A percentile compares a stretch with the other conserved stretches of the same genome.
phyloP scores from a whole-genome alignment of 768 basidiomycete species.

The Termitomyces heimii region DNA sequence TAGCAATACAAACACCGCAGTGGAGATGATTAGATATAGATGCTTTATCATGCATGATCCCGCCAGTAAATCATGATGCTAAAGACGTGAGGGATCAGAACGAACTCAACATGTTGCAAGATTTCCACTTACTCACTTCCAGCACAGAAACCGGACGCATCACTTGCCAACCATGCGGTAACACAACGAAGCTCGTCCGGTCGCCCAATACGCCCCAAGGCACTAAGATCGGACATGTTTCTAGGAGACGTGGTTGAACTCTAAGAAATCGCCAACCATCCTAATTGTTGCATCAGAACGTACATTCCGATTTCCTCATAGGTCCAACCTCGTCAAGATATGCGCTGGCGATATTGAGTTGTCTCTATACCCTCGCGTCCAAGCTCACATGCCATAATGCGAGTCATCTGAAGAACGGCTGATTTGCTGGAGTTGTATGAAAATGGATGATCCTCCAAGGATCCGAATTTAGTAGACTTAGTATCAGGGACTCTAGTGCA shows the following conservation, averaged over 20 bases:
- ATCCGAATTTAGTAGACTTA: background rate
- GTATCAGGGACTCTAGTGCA: background rate
- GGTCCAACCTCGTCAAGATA: slow-evolving; percentile 58
- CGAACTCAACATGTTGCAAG: background rate
- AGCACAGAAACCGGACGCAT: slow-evolving; percentile 30
- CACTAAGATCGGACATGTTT: slow-evolving; percentile 63
- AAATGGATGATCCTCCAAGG: slow-evolving; percentile 48
- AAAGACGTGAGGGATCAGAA: background rate
- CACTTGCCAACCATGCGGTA: slow-evolving; percentile 56
- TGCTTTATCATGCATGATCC: background rate
- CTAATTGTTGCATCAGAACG: slow-evolving; percentile 23
- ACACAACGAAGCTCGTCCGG: slow-evolving; percentile 17
- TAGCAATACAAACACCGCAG: too few relatives aligned
- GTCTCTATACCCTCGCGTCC: slow-evolving; percentile 56
- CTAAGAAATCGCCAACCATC: slow-evolving; percentile 73
- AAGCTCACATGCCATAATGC: slow-evolving; percentile 80
- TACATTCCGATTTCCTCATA: background rate
- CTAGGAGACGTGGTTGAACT: slow-evolving; percentile 50
- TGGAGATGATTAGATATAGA: background rate
- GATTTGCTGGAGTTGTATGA: slow-evolving; percentile 76
- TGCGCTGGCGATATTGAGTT: slow-evolving; percentile 74
- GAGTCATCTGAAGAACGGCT: slow-evolving; percentile 72
- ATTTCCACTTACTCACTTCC: background rate
- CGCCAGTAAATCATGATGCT: background rate
- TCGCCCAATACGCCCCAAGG: slow-evolving; percentile 62